Base-by-base conservation (phyloP, 306 rosid genomes). In the Casuarina cunninghamiana region DNA sequence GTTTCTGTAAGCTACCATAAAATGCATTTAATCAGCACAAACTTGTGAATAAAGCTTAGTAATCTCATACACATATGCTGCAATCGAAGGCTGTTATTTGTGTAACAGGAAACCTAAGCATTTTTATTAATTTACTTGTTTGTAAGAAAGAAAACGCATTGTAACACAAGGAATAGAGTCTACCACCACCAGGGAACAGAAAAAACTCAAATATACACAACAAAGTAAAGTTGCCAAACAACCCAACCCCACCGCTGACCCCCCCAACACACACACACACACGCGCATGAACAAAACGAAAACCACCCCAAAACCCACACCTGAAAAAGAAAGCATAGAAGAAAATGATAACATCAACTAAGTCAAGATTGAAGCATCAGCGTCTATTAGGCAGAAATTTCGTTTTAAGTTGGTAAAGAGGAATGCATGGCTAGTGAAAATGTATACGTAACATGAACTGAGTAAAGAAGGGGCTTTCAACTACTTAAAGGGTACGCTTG, bases 1-100 rank as follows among this genome's bases (percentile, higher is more conserved):
- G 84, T 41, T 79, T 90, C 99, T 78, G 94, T 79, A 81, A 95
- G 88, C 99, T 95, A 79, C 80, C 70, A 84, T 65, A 60, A 54
- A 71, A 81, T 43, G 61, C 73, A 65, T 17, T 53, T 53, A 75
- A 78, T 86, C 81, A 86, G 82, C 84, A 84, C 73, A 73, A n/a
- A 75, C 66, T 55, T 73, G 76, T 72, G 74, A 74, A 57, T 44
- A n/a, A 68, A 54, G 81, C 72, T 70, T 79, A 66, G 44, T 75
- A 58, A n/a, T 46, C 68, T 39, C 37, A 71, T 43, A 26, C 49
- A 45, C 67, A 51, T 62, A 72, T 53, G 71, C 62, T 61, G 65
- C 44, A 43, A 63, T 63, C 19, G 3, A 58, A 58, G 51, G 6
- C 65, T 58, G 21, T 58, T 58, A 35, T 58, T 12, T 44, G 19